Base-by-base conservation (phyloP, 768 basidiomycete genomes). In the Suillus placidus region DNA sequence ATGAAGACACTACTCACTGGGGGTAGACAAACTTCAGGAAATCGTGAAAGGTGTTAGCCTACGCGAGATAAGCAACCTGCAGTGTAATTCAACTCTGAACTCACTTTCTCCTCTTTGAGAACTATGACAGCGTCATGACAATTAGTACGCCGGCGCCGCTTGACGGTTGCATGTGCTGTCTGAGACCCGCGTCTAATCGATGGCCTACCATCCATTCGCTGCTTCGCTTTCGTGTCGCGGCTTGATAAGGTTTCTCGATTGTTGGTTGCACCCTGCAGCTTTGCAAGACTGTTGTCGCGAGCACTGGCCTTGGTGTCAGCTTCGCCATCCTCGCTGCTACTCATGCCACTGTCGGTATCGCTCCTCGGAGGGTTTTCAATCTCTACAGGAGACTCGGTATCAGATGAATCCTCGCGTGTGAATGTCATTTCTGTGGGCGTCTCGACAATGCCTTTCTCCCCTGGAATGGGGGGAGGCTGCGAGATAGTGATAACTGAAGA, bases 21-120 rank as follows among this genome's bases (percentile, higher is more conserved):
- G 95, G 95, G 76, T 97, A 97, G 61, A 95, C 87, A 74, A 90
- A 96, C 80, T 92, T 93, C 65, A 97, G 84, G 74, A 97, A 95
- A 76, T 97, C 95, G 65, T 97, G 95, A 75, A 97, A 96, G 13
- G 89, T 93, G 73, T 81, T 85, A 3, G 95, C 93, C 86, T 91
- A 68, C 32, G 10, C 13, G 23, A 51, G 7, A 26, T 57, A 43
- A 64, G 34, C 64, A 32, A 57, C 49, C n/a, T 38, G 9, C 42
- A 23, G 18, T 66, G 57, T 60, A 30, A 68, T 52, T 30, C 52
- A 42, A n/a, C 9, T 61, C 34, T 62, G 12, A 18, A 74, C 83
- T 26, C 68, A 90, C 90, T 72, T 88, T 88, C 79, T 97, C 95
- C 77, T 98, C 95, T 68, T 92, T 92, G 61, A 98, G 85, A 26